Evolutionary conservation across 495 filamentous ascomycete species (phyloP).

Genomic region (Lasiosphaeria hispida): DNA sequence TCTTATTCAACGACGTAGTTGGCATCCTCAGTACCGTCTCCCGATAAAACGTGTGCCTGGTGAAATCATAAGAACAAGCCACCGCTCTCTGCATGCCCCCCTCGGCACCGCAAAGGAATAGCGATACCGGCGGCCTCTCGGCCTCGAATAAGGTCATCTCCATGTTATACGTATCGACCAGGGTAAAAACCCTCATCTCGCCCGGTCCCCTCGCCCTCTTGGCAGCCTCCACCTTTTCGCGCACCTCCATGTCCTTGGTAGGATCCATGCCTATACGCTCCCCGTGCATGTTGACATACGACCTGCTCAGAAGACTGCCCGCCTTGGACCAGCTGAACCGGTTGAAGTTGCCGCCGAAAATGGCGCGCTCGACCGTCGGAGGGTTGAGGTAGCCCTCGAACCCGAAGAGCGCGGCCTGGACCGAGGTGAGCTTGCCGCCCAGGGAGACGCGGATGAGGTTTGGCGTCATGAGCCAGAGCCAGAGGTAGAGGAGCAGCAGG

Average conservation of each 20-base stretch:
- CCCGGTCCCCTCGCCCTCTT: constrained; percentile 9
- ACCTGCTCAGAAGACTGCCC: constrained; percentile 1
- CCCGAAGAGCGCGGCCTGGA: constrained; percentile 24
- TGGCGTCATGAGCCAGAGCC: constrained; percentile 7
- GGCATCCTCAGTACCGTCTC: constrained; percentile 39
- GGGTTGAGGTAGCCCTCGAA: constrained; percentile 28
- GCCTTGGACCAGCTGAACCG: constrained; percentile 2
- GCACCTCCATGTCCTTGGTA: too few relatives aligned
- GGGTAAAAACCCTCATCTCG: constrained; percentile 27
- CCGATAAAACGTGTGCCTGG: constrained; percentile 26
- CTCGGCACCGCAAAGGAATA: constrained; percentile 35
- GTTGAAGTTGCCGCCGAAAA: constrained; percentile 25
- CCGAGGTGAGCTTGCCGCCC: constrained; percentile 18
- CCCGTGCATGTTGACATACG: neutral
- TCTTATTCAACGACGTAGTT: constrained; percentile 20
- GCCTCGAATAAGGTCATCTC: constrained; percentile 36
- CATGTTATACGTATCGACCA: constrained; percentile 39
- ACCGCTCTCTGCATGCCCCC: constrained; percentile 41
- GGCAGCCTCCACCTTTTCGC: neutral
- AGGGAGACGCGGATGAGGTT: constrained; percentile 10
- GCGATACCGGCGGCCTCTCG: constrained; percentile 27
- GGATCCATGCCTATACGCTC: neutral
- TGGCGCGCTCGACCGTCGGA: constrained; percentile 22
- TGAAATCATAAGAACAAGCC: constrained; percentile 34
- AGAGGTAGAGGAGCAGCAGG: constrained; percentile 5